Evolutionary conservation across 495 filamentous ascomycete genomes (phyloP), one percentile per base, ranked within the genome.

Genomic region (Parathielavia appendiculata): DNA sequence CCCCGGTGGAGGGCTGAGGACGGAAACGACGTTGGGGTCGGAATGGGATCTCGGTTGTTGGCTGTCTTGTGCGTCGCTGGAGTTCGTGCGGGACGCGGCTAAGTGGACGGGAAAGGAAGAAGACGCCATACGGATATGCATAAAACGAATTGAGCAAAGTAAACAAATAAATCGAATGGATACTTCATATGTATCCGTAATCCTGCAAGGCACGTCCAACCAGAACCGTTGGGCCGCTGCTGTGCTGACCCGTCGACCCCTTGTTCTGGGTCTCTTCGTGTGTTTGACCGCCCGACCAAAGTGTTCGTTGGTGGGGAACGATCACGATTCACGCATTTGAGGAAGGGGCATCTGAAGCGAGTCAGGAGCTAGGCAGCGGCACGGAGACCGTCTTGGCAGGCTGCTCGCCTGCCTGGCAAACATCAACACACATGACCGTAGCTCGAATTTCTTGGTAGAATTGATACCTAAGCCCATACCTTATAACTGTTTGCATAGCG

Each of bases 61-160:
- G 46, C 39, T 35, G 22, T 32, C 30, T 5, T 17, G 17, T 22
- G 49, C 49, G 40, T 40, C 19, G 49, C n/a, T 52, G 49, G 32
- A 10, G 35, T 5, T n/a, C n/a, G n/a, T 50, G 30, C 16, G 26
- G 26, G 26, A 30, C 6, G 26, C 30, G 30, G 48, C 32, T 36
- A 12, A 36, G 48, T 51, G 20, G 48, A 38, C 48, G 14, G 48
- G 17, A 51, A 20, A 8, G 32, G 48, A 36, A 17, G 48, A 14
- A 19, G 48, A 36, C 48, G 48, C 48, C 48, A 51, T 51, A 30
- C 26, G 48, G 48, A 16, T 16, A 34, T 23, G 5, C 45, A 49
- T n/a, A 49, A 49, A 35, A n/a, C 1, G 16, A 30, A 30, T 12
- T 5, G 20, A 34, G 16, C 38, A 16, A 17, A 34, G 14, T 19